Base-by-base conservation (phyloP, 1,284 basidiomycete genomes). In the Gomphus sp. region DNA sequence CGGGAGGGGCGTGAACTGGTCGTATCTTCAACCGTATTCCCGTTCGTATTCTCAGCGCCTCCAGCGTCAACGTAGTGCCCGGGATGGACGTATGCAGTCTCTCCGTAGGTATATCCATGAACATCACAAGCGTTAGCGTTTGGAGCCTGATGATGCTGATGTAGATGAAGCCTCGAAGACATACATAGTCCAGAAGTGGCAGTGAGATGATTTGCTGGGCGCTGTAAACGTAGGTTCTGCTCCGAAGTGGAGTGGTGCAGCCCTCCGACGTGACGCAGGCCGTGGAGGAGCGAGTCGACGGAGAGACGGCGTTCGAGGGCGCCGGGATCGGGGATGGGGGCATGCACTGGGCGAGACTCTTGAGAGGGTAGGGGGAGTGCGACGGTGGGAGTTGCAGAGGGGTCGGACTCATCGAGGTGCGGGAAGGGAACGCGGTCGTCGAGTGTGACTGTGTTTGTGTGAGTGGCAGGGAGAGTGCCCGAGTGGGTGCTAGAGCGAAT, bases 381-480 rank as follows among this genome's bases (percentile, higher is more conserved):
- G 14, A 11, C 4, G 16, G 7, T 33, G 47, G 52, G 51, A 18
- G 31, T 25, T 16, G 16, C 25, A 33, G 25, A 39, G 22, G 48
- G 51, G 31, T 36, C 10, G 10, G 34, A 36, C 34, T 36, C 34
- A 10, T 43, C 28, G 56, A 55, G 43, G 31, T 48, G 47, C 47
- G 47, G 47, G 18, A 31, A 31, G 4, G 33, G 50, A 10, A 36
- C 18, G 33, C 31, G n/a, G 14, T 6, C 18, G 2, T 22, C 41
- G 12, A 2, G 6, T 12, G 3, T 16, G 4, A 6, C 2, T 2
- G 10, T 5, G 36, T 7, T 18, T 16, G n/a, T 12, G 18, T 25
- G 18, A 64, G 53, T 69, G 69, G 55, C 64, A 16, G 41, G 6
- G 3, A 3, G 14, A 16, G 14, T 43, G 41, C 34, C 34, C 6